Evolutionary conservation across 257 asterid genomes (phyloP), one percentile per base, ranked within the genome.

Genomic region (Thymus mandschuricus): DNA sequence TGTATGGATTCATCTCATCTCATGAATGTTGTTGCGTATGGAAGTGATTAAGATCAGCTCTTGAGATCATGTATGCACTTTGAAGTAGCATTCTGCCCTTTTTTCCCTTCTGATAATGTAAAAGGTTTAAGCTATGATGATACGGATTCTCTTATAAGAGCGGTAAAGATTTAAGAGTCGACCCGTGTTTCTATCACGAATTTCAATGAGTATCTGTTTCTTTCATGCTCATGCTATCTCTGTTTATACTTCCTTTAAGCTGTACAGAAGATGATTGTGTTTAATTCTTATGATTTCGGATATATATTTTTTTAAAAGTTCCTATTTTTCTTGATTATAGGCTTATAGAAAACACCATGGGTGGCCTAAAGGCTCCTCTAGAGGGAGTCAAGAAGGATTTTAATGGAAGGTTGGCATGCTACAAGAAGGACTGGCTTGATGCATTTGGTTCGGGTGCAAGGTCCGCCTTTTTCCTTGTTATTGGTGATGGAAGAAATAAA

Each of bases 391-490:
- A 10, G 54, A 43, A 75, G 60, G 89, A 84, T 69, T 58, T 81
- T 49, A 85, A 82, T 71, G 85, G 86, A 40, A 79, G 92, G 74
- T 56, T 84, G 60, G 74, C 82, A 46, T 86, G 86, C 86, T 84
- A 84, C 78, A 84, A 84, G 81, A 79, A 71, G 69, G 89, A 86
- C 69, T 86, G 89, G 92, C 35, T 75, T 8, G 83, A 78, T 59
- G 13, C 85, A 48, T 85, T 81, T 79, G 75, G 89, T 64, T 76
- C 87, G n/a, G 97, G 96, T 8, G 86, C 81, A 30, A 83, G 96
- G 97, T 89, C 62, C 11, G n/a, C 31, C 73, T 48, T 48, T 69
- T 67, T 12, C 30, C 31, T 30, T 62, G 51, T 28, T 10, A 4
- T 11, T 59, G 35, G 34, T 62, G 30, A 49, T 45, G 35, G 49